Conservation (phyloP, 2,329 filamentous ascomycete genomes). For the Epichloe glyceriae region DNA sequence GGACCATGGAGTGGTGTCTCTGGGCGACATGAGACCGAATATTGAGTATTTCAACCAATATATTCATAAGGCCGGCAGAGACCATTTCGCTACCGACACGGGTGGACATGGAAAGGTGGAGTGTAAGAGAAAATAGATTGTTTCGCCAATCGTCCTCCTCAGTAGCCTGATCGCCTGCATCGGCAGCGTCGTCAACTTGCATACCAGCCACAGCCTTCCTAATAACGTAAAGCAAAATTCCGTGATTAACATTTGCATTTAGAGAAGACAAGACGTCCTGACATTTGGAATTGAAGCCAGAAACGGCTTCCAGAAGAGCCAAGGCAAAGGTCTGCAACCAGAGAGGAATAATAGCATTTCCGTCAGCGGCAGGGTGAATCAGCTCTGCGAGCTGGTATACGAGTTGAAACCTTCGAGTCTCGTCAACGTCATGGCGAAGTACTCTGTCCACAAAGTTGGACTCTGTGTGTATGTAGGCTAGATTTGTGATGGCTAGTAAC, state of each 20-base stretch:
- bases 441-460: conserved; percentile 74
- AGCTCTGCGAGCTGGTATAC: conserved; percentile 87
- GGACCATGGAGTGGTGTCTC: conserved; percentile 68
- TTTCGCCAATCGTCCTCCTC: conserved; percentile 80
- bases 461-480: conserved; percentile 82
- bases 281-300: conserved; percentile 62
- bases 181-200: conserved; percentile 38
- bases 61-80: conserved; percentile 75
- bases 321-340: conserved; percentile 75
- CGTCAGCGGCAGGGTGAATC: conserved; percentile 68
- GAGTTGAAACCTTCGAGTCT: conserved; percentile 77
- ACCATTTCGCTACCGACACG: conserved; percentile 75
- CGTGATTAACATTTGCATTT: conserved; percentile 91
- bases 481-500: conserved; percentile 75
- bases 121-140: conserved; percentile 74
- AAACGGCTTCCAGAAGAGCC: conserved; percentile 71
- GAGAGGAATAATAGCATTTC: conserved; percentile 53
- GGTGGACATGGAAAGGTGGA: conserved; percentile 62
- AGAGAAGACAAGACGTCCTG: conserved; percentile 80
- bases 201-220: conserved; percentile 82
- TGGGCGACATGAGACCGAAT: conserved; percentile 72
- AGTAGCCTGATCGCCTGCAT: conserved; percentile 47
- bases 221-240: conserved; percentile 83
- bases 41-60: conserved; percentile 78
- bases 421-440: conserved; percentile 75